Evolutionary conservation across 257 asterid species (phyloP), one percentile per base, ranked within the genome.

Genomic region (Verbena officinalis): DNA sequence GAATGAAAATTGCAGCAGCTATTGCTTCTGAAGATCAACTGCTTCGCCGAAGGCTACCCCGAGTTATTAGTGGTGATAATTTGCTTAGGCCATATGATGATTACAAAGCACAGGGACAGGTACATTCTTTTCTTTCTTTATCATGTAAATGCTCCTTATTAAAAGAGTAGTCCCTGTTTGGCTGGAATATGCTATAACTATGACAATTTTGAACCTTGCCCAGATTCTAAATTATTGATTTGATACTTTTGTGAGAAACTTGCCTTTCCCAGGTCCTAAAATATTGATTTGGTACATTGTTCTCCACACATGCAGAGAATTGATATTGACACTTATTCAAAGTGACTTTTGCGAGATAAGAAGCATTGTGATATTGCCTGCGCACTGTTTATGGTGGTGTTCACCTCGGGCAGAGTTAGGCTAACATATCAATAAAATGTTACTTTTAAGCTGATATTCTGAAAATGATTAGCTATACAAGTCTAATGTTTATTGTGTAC

Each of bases 1-100:
- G 99, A 76, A 86, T 90, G 97, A 94, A 90, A 83, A 90, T 94
- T 46, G 95, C 97, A 57, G 78, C 99, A 5, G 97, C 89, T 63
- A 90, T 94, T 75, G 90, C 97, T 71, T 94, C 99, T 42, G 99
- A 94, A 72, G 99, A 94, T 78, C 99, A 94, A 70, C 93, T 94
- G 54, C 90, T 88, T 17, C 86, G 99, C 42, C 84, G 83, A 79
- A 81, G 99, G 80, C 83, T 94, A 59, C 97, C 99, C 69, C 94
- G 99, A 27, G 97, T 83, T 59, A 94, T 94, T 71, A 71, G 91
- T 75, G 99, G 95, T 65, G 99, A 94, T 74, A 88, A 90, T 83
- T 85, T 94, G 79, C 86, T 94, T 69, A 86, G 86, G 67, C 99
- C 97, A 19, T 94, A 88, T 71, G 95, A 90, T 75, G 97, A 82